A percentile compares a stretch with the other conserved stretches of the same genome.
Evolutionary conservation across 2,329 filamentous ascomycete species (phyloP).

Genomic region (Fusarium sambucinum): DNA sequence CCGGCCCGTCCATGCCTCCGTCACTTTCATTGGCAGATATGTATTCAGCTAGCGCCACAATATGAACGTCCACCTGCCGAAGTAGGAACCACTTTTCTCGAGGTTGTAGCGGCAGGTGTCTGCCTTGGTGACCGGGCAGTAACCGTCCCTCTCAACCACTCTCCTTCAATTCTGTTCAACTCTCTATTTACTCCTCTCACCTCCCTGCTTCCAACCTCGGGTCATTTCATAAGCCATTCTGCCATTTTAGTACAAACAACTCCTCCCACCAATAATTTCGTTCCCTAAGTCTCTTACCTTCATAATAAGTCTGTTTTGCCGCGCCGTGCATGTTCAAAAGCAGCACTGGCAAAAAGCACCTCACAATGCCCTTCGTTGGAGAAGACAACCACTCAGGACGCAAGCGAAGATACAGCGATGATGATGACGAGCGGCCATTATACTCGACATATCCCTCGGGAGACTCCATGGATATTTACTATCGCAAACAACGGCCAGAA

Average conservation of each 20-base stretch:
- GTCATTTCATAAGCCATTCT: background rate
- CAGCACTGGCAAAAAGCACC: slow-evolving; percentile 33
- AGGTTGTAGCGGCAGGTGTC: slow-evolving; percentile 31
- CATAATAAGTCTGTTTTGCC: background rate
- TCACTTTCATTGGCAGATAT: slow-evolving; percentile 7
- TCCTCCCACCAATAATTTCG: background rate
- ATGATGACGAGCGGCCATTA: slow-evolving; percentile 44
- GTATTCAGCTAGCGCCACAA: slow-evolving; percentile 18
- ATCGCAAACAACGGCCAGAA: slow-evolving; percentile 46
- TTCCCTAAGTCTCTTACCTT: background rate
- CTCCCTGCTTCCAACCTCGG: slow-evolving; percentile 9
- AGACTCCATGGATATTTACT: slow-evolving; percentile 45
- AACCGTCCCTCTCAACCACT: slow-evolving; percentile 26
- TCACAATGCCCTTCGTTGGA: slow-evolving; percentile 54
- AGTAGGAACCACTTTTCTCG: slow-evolving; percentile 29
- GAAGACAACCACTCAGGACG: slow-evolving; percentile 50
- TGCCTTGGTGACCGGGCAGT: slow-evolving; percentile 30
- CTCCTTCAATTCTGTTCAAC: slow-evolving; percentile 12
- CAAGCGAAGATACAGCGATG: slow-evolving; percentile 53
- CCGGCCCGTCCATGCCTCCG: background rate
- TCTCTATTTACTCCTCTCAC: slow-evolving; percentile 24
- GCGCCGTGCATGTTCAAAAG: slow-evolving; percentile 29
- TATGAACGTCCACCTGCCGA: slow-evolving; percentile 22
- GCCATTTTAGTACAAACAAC: background rate
- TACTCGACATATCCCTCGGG: slow-evolving; percentile 47